These are phyloP conservation scores for Leccinum incarnatum DNA, from an alignment of 768 basidiomycete genomes.

Conservation along the genomic window DNA sequence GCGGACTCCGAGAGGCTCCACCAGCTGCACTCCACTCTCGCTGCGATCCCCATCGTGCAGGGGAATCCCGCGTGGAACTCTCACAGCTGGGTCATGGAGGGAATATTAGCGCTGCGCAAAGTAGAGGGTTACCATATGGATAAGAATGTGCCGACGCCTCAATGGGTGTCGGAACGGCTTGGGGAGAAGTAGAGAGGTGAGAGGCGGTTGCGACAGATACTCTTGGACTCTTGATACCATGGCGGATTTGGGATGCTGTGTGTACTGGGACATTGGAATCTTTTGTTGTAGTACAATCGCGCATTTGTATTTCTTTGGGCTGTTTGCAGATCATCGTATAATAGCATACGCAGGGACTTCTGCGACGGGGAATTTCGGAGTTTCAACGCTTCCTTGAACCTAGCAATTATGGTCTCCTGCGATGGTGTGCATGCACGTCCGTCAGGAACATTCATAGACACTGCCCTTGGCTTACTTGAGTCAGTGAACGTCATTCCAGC, in stretches of 20 bases:
- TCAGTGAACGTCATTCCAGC: conserved; percentile 13
- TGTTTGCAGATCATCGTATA: conserved; percentile 16
- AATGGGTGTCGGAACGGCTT: conserved; percentile 30
- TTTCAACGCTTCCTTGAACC: conserved; percentile 12
- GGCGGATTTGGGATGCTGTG: conserved; percentile 14
- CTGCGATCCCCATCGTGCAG: conserved; percentile 23
- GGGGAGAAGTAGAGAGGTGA: conserved; percentile 22
- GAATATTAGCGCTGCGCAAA: conserved; percentile 26
- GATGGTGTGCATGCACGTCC: neutral
- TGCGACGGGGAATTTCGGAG: conserved; percentile 14
- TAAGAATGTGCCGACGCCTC: conserved; percentile 29
- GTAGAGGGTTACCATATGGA: conserved; percentile 29
- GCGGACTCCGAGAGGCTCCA: conserved; percentile 31
- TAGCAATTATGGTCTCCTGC: conserved; percentile 18
- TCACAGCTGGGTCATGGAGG: conserved; percentile 33
- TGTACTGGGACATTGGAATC: conserved; percentile 21
- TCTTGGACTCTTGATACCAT: conserved; percentile 23
- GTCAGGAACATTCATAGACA: conserved; percentile 9
- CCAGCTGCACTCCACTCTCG: conserved; percentile 27
- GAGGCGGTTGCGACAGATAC: conserved; percentile 6
- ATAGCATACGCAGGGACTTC: conserved; percentile 7
- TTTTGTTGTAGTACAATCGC: conserved; percentile 8
- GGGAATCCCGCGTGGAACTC: conserved; percentile 30
- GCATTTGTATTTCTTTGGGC: conserved; percentile 24
- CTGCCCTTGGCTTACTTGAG: neutral